Evolutionary conservation across 495 filamentous ascomycete genomes (phyloP).

Genomic region (Cairneyella variabilis): DNA sequence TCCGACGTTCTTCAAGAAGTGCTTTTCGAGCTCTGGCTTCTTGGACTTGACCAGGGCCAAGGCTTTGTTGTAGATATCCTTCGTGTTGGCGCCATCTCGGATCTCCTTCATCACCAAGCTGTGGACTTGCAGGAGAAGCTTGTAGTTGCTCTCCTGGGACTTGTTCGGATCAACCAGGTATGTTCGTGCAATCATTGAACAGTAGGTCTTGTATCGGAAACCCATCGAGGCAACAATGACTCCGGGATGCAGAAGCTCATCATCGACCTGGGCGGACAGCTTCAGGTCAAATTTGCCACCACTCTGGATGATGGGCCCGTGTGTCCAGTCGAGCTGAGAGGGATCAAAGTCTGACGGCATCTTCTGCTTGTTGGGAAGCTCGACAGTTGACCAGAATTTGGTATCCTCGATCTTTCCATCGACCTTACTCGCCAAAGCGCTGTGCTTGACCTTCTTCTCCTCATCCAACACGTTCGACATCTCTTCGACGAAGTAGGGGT

Average conservation of each 20-base stretch:
- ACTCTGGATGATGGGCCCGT: conserved; percentile 89
- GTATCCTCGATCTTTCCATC: conserved; percentile 85
- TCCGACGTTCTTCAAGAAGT: conserved; percentile 87
- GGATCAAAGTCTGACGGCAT: conserved; percentile 83
- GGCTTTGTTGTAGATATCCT: conserved; percentile 91
- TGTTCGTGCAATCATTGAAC: conserved; percentile 82
- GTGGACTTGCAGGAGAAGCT: conserved; percentile 81
- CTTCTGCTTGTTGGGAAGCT: conserved; percentile 62
- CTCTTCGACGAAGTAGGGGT: conserved; percentile 92
- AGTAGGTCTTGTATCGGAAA: conserved; percentile 90
- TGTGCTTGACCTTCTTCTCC: conserved; percentile 95
- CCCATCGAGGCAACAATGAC: conserved; percentile 91
- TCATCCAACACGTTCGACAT: conserved; percentile 94
- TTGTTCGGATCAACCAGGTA: conserved; percentile 97
- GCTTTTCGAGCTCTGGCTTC: conserved; percentile 89
- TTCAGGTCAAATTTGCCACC: conserved; percentile 92
- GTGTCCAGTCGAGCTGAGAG: conserved; percentile 88
- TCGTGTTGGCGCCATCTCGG: conserved; percentile 78
- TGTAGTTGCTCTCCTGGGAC: conserved; percentile 89
- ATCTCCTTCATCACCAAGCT: conserved; percentile 84
- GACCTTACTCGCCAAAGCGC: conserved; percentile 74
- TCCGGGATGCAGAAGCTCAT: conserved; percentile 83
- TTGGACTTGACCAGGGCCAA: conserved; percentile 71
- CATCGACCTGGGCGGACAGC: conserved; percentile 67
- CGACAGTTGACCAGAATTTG: conserved; percentile 85